Base-by-base conservation (phyloP, 2,329 filamentous ascomycete species). In the Canariomyces notabilis region DNA sequence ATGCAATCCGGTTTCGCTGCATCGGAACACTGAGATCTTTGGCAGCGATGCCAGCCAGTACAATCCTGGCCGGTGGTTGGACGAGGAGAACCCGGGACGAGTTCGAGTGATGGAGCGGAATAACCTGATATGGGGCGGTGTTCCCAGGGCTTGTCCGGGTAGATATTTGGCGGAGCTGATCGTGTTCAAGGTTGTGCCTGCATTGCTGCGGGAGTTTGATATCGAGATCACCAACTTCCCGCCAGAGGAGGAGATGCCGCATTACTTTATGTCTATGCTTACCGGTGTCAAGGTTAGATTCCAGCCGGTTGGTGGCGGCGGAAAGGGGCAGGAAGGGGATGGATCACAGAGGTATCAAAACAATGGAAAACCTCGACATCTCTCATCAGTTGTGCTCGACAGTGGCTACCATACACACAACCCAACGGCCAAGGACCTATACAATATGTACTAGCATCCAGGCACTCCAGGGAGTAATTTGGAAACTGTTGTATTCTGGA, bases 251-350 rank as follows among this genome's bases (percentile, higher is more conserved):
- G 58, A 68, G 1, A 66, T 67, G 35, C 64, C 62, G 2, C 69
- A 69, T 7, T 77, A 77, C 44, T 79, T 77, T 45, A 59, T 79
- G 59, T 74, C 72, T 1, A 75, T 77, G 68, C 50, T 76, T 54
- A 73, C 69, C 0, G 74, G 73, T 0, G 68, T 72, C 3, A 70
- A 60, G 51, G 72, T 57, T 1, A 60, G 63, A 0, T 76, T 77
- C n/a, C n/a, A n/a, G n/a, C n/a, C n/a, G n/a, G n/a, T n/a, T n/a
- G n/a, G n/a, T n/a, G n/a, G n/a, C n/a, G n/a, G n/a, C n/a, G n/a
- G n/a, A n/a, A n/a, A n/a, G n/a, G n/a, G n/a, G n/a, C n/a, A n/a
- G n/a, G n/a, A n/a, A n/a, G n/a, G n/a, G n/a, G n/a, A n/a, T n/a
- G n/a, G n/a, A n/a, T n/a, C n/a, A n/a, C n/a, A n/a, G n/a, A n/a